A percentile compares a stretch with the other conserved stretches of the same genome.
Conservation (phyloP, 208 protist genomes). For the Wallacemonas sp. region DNA sequence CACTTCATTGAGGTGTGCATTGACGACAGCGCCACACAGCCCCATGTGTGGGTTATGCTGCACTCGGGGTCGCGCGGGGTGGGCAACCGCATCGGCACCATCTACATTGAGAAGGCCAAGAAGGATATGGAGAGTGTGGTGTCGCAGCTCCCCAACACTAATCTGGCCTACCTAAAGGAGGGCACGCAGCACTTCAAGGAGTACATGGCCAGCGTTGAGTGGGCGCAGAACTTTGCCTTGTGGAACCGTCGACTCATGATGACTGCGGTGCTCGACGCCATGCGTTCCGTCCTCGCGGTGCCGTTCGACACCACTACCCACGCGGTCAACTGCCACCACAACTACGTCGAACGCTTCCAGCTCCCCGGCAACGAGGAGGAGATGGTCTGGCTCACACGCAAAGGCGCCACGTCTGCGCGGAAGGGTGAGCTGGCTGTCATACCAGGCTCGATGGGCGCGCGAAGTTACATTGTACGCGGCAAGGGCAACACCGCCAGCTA, state of each 20-base stretch:
- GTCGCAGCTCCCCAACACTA: constrained; percentile 47
- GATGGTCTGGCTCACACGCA: constrained; percentile 83
- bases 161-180: constrained; percentile 81
- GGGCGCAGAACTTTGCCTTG: constrained; percentile 80
- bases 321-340: constrained; percentile 92
- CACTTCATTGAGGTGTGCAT: constrained; percentile 92
- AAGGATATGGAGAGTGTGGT: constrained; percentile 72
- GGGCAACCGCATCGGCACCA: constrained; percentile 82
- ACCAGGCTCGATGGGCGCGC: constrained; percentile 86
- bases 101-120: constrained; percentile 85
- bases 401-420: constrained; percentile 82
- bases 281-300: constrained; percentile 35
- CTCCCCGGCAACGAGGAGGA: constrained; percentile 20
- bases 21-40: constrained; percentile 42
- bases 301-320: constrained; percentile 42
- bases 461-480: constrained; percentile 88
- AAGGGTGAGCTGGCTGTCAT: constrained; percentile 83
- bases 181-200: constrained; percentile 80
- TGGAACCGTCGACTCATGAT: constrained; percentile 88
- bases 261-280: constrained; percentile 54
- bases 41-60: constrained; percentile 89
- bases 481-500: constrained; percentile 76
- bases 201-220: constrained; percentile 82
- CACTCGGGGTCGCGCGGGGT: constrained; percentile 89
- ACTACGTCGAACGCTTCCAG: constrained; percentile 73